Base-by-base conservation (phyloP, 108 stramenopile genomes). In the Fistulifera solaris region DNA sequence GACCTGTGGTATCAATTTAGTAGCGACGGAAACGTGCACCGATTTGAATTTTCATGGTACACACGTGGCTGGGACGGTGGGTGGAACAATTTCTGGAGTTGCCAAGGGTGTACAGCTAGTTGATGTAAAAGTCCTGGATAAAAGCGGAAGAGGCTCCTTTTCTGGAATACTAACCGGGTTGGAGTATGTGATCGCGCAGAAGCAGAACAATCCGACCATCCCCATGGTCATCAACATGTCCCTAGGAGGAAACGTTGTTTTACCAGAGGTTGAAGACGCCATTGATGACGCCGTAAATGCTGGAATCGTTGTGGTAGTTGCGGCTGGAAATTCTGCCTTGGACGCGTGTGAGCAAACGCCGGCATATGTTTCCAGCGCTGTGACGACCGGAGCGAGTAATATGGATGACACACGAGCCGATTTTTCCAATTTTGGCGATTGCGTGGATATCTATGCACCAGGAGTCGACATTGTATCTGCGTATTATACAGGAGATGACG, bases 21-120 rank as follows among this genome's bases (percentile, higher is more conserved):
- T 51, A 6, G 4, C 16, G 21, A 5, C 21, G 19, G 44, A 21
- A 17, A 45, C 44, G 21, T 45, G 44, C 11, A 19, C 44, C n/a
- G 71, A 77, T 48, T 58, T 58, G 10, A 4, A 26, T 49, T 31
- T 38, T 12, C 75, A 77, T 59, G 77, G 77, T 0, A 78, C 73
- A 14, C 77, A 78, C 31, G 56, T 61, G 41, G 73, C 77, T 0
- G 73, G 73, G 2, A 67, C 68, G 41, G 70, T 78, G 52, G 77
- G 66, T 10, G 76, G 67, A 21, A 3, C 11, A 6, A 5, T 5
- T 21, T 45, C 21, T 11, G 44, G 44, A 5, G 21, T 45, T 6
- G 49, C 38, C 25, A 46, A 25, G 48, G 35, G 49, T 50, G 59
- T 26, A 18, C 6, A 27, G 12, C 47, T 75, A 40, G 48, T 64